Percentiles rank a stretch among this genome's conserved stretches.
Conservation (phyloP, 192 early-diverging fungal species). For the Rhizophagus clarus region DNA sequence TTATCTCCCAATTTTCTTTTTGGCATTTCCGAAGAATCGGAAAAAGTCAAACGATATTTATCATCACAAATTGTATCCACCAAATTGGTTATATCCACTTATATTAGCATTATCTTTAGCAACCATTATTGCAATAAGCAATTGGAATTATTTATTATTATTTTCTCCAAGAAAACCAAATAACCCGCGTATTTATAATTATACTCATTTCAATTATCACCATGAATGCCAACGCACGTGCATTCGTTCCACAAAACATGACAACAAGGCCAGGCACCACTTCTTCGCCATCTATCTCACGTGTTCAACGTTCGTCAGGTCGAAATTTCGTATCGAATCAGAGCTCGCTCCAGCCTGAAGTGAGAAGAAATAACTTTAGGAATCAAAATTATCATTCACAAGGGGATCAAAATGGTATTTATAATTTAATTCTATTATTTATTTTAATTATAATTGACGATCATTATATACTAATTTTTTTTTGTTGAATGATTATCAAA, state of each 20-base stretch:
- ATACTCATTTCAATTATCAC: background rate
- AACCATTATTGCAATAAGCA: slow-evolving; percentile 28
- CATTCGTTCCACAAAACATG: slow-evolving; percentile 20
- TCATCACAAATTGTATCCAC: slow-evolving; percentile 23
- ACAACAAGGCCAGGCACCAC: background rate
- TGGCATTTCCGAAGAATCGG: slow-evolving; percentile 21
- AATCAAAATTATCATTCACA: background rate
- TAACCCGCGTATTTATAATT: slow-evolving; percentile 5
- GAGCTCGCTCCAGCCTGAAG: slow-evolving; percentile 23
- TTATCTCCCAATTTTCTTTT: slow-evolving; percentile 11
- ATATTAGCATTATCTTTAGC: slow-evolving; percentile 18
- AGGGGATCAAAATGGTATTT: slow-evolving; percentile 14
- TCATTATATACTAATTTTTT: background rate
- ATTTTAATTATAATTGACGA: background rate
- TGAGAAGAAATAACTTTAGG: background rate
- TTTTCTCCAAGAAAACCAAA: slow-evolving; percentile 29
- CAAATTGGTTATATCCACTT: slow-evolving; percentile 25
- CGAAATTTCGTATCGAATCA: background rate
- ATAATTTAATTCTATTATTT: background rate
- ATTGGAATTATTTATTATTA: slow-evolving; percentile 32
- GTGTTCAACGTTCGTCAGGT: slow-evolving; percentile 1
- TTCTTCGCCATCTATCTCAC: background rate
- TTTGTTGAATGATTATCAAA: background rate
- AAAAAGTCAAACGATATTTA: slow-evolving; percentile 11
- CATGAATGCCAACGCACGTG: slow-evolving; percentile 28